Conservation (phyloP, 139 green algal genomes). For the Chlamydomonas eustigma region DNA sequence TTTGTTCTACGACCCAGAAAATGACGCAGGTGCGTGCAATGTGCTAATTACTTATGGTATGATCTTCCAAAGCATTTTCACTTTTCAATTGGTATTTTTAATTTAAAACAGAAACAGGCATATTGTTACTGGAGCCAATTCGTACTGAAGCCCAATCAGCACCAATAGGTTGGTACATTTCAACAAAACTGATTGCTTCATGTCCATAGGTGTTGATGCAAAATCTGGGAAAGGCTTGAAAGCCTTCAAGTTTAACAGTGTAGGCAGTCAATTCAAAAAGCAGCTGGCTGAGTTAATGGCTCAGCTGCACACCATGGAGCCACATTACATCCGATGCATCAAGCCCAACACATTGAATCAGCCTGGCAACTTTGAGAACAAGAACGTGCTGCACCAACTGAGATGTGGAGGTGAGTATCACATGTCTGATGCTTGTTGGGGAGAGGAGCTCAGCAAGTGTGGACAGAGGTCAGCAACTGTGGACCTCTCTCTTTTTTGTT, state of each 20-base stretch:
- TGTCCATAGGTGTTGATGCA: conserved; percentile 3
- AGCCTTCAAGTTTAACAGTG: conserved; percentile 82
- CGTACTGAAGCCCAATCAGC: too few relatives aligned
- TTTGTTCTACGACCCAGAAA: conserved; percentile 54
- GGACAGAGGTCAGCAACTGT: too few relatives aligned
- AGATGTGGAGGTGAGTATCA: conserved; percentile 86
- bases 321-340: conserved; percentile 99
- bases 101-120: too few relatives aligned
- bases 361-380: conserved; percentile 84
- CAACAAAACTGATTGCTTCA: too few relatives aligned
- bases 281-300: conserved; percentile 94
- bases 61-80: too few relatives aligned
- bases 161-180: too few relatives aligned
- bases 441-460: too few relatives aligned
- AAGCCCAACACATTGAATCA: conserved; percentile 92
- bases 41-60: too few relatives aligned
- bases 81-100: too few relatives aligned
- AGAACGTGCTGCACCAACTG: conserved; percentile 95
- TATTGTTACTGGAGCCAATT: too few relatives aligned
- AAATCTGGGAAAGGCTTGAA: conserved; percentile 24
- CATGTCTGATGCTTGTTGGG: too few relatives aligned
- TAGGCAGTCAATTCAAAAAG: conserved; percentile 92
- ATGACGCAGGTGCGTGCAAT: not conserved
- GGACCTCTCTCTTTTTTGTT: too few relatives aligned
- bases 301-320: conserved; percentile 88